Base-by-base conservation (phyloP, 192 early-diverging fungal species). In the Entomortierella parvispora region DNA sequence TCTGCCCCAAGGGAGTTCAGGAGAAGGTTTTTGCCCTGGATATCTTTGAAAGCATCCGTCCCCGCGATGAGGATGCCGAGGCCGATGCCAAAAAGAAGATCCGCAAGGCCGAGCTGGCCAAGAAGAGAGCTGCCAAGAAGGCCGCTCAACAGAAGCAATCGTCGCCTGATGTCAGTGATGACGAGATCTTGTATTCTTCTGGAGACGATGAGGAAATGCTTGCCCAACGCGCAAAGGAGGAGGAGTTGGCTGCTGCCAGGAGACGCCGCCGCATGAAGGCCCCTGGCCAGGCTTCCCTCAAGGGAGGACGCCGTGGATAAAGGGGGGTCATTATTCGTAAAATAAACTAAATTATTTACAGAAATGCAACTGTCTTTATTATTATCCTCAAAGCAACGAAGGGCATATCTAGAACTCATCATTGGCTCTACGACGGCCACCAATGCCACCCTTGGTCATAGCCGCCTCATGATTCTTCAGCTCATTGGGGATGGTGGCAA, bases 391-490 rank as follows among this genome's bases (percentile, higher is more conserved):
- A 6, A 53, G 26, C 51, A 26, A 53, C 25, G 25, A 14, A 25
- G 6, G 26, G 31, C 25, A 53, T 14, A 26, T 40, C 46, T 60
- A 76, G 29, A 76, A 76, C 57, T 88, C 85, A 26, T 88, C 87
- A 37, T 83, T 81, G 28, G 75, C 78, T 54, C 86, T 76, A 52
- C 89, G 89, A 8, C 85, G 68, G 56, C 80, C 86, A 31, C 87
- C 84, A 32, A 81, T 63, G 25, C 90, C 91, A 7, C 86, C 86
- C 60, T 93, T 93, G 12, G 88, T 89, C 85, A 93, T 93, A 1
- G 95, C 95, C 29, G 90, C 91, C 65, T 93, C 86, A 72, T 97
- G 96, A 51, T 81, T 87, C 4, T 92, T 88, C 23, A 99, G 84
- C 79, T 97, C 97, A 1, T 85, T 91, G 43, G 96, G 96, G 28